Percentiles rank a stretch among this genome's conserved stretches.
phyloP scores from a whole-genome alignment of 805 yeast species.

The Wickerhamiella cacticola region DNA sequence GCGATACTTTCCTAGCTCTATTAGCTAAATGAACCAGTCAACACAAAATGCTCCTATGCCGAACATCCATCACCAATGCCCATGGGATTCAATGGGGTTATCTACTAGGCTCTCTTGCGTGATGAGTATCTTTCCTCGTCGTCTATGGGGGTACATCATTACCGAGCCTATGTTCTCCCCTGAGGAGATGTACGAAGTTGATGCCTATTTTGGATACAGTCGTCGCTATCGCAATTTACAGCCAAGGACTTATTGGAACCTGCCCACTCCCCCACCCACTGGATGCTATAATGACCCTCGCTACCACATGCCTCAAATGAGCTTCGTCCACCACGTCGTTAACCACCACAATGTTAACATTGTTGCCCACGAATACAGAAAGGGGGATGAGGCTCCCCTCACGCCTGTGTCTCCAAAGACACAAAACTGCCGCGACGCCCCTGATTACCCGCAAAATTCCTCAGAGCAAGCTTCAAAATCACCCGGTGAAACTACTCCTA shows the following conservation, averaged over 20 bases:
- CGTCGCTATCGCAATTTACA: background rate
- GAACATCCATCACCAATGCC: background rate
- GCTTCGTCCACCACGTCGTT: background rate
- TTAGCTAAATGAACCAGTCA: background rate
- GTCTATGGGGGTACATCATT: conserved; percentile 3
- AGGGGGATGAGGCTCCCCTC: background rate
- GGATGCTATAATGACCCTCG: background rate
- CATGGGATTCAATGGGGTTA: conserved; percentile 9
- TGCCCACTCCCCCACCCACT: background rate
- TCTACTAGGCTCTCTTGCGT: conserved; percentile 3
- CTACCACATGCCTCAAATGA: background rate
- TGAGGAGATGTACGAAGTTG: conserved; percentile 10
- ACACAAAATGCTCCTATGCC: background rate
- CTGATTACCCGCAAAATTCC: background rate
- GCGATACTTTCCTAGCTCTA: too few relatives aligned
- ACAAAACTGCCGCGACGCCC: background rate
- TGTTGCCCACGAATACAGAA: background rate
- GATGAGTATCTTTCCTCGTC: conserved; percentile 9
- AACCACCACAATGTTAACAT: conserved; percentile 2
- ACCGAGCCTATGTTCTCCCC: conserved; percentile 7
- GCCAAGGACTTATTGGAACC: background rate
- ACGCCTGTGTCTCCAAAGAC: background rate
- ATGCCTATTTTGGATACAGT: conserved; percentile 4
- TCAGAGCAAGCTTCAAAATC: too few relatives aligned
- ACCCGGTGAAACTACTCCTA: too few relatives aligned